These are phyloP conservation scores for Sutorius australiensis DNA, from an alignment of 768 basidiomycete genomes.

Conservation along the genomic window DNA sequence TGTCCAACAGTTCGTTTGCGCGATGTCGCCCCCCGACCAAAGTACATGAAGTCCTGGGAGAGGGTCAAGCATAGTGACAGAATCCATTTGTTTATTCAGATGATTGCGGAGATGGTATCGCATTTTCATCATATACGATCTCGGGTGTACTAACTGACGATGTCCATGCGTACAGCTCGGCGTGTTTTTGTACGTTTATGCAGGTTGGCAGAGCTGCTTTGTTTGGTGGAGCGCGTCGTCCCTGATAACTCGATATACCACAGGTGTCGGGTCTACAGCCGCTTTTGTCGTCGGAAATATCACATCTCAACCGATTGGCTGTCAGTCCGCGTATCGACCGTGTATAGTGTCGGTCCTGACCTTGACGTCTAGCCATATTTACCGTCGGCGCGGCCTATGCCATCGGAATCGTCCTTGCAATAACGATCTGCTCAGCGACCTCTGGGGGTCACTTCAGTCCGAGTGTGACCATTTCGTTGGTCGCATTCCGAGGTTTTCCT, in stretches of 20 bases:
- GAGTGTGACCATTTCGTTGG: conserved; percentile 50
- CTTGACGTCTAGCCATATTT: conserved; percentile 40
- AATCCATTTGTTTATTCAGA: conserved; percentile 53
- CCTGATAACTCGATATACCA: background rate
- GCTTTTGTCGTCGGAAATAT: conserved; percentile 48
- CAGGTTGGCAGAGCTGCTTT: conserved; percentile 33
- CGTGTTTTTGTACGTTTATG: conserved; percentile 57
- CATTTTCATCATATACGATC: background rate
- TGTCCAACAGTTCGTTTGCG: conserved; percentile 35
- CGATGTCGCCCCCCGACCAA: conserved; percentile 39
- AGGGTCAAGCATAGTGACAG: conserved; percentile 38
- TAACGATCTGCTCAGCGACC: conserved; percentile 47
- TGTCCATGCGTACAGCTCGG: conserved; percentile 40
- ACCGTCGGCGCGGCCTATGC: conserved; percentile 59
- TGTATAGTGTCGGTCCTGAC: background rate
- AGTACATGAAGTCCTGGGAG: conserved; percentile 49
- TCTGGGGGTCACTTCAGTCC: conserved; percentile 70
- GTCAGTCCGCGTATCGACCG: conserved; percentile 35
- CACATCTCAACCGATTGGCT: conserved; percentile 41
- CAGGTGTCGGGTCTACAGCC: conserved; percentile 55
- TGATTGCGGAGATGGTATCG: conserved; percentile 57
- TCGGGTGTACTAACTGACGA: conserved; percentile 2
- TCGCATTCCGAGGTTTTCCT: conserved; percentile 55
- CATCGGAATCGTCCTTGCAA: conserved; percentile 56
- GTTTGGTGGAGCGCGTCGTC: background rate